A percentile compares a stretch with the other conserved stretches of the same genome.
These are phyloP conservation scores for Scedosporium aurantiacum DNA, from an alignment of 2,329 filamentous ascomycete species.

Conservation along the genomic window DNA sequence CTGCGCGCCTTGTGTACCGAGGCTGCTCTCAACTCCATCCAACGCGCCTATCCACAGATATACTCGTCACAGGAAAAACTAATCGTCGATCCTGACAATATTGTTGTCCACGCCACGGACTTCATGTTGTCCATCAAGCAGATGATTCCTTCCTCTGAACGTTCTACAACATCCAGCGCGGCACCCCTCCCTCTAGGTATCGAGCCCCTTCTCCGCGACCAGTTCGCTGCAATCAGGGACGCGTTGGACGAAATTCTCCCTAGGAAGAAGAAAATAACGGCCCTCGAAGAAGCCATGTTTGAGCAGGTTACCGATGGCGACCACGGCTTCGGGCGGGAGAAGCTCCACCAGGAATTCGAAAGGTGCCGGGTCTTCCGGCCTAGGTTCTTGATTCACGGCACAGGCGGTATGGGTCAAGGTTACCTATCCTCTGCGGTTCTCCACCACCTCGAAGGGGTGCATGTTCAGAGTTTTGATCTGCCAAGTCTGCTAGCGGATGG, in stretches of 20 bases:
- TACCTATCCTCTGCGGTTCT: conserved; percentile 79
- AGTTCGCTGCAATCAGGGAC: conserved; percentile 57
- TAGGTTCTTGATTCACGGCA: conserved; percentile 71
- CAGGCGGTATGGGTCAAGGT: conserved; percentile 82
- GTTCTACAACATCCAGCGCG: conserved; percentile 76
- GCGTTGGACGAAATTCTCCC: conserved; percentile 70
- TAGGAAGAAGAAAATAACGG: conserved; percentile 74
- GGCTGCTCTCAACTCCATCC: conserved; percentile 88
- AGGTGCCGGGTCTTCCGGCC: conserved; percentile 80
- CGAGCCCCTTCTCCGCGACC: conserved; percentile 67
- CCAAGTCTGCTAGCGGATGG: conserved; percentile 78
- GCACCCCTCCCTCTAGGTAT: conserved; percentile 68
- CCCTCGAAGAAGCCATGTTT: conserved; percentile 86
- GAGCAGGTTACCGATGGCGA: conserved; percentile 76
- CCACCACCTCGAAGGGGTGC: conserved; percentile 84
- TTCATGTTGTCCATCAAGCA: conserved; percentile 97
- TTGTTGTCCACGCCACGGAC: conserved; percentile 81
- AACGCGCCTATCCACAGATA: conserved; percentile 91
- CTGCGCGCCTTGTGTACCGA: conserved; percentile 90
- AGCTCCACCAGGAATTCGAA: conserved; percentile 67
- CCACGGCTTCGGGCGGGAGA: conserved; percentile 75
- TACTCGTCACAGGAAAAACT: conserved; percentile 86
- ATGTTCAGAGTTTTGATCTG: conserved; percentile 91
- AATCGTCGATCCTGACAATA: conserved; percentile 72
- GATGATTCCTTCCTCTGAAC: conserved; percentile 87